These are phyloP conservation scores for Daldinia loculata DNA, from an alignment of 495 filamentous ascomycete species.

Conservation along the genomic window DNA sequence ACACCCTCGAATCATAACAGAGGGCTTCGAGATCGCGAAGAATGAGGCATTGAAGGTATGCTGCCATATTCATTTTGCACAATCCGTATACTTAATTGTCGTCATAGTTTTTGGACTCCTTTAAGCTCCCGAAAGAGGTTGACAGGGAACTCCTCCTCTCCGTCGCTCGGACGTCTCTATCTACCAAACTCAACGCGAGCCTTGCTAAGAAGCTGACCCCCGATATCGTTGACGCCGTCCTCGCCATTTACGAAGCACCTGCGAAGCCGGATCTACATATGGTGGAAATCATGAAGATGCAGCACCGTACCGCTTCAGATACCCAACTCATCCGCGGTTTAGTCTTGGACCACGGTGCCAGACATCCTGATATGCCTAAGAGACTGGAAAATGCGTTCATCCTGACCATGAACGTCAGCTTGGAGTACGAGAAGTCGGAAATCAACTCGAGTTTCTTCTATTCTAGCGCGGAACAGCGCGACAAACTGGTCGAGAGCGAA, in stretches of 20 bases:
- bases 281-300: constrained; percentile 99
- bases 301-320: constrained; percentile 94
- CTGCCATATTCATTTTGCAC: background rate
- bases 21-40: constrained; percentile 98
- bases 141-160: constrained; percentile 94
- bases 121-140: constrained; percentile 86
- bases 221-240: constrained; percentile 92
- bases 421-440: constrained; percentile 99
- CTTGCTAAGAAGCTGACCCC: constrained; percentile 92
- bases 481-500: constrained; percentile 97
- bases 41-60: constrained; percentile 85
- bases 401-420: constrained; percentile 91
- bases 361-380: constrained; percentile 99
- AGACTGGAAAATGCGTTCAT: constrained; percentile 94
- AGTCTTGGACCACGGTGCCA: constrained; percentile 92
- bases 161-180: constrained; percentile 92
- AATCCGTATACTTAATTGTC: constrained; percentile 34
- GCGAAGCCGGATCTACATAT: constrained; percentile 97
- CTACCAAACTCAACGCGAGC: constrained; percentile 88
- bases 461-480: constrained; percentile 92
- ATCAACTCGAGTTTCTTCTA: constrained; percentile 99
- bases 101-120: constrained; percentile 86
- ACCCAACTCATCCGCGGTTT: constrained; percentile 94
- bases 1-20: constrained; percentile 95
- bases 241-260: constrained; percentile 88